Conservation (phyloP, 441 rosid genomes). For the Populus trichocarpa region DNA sequence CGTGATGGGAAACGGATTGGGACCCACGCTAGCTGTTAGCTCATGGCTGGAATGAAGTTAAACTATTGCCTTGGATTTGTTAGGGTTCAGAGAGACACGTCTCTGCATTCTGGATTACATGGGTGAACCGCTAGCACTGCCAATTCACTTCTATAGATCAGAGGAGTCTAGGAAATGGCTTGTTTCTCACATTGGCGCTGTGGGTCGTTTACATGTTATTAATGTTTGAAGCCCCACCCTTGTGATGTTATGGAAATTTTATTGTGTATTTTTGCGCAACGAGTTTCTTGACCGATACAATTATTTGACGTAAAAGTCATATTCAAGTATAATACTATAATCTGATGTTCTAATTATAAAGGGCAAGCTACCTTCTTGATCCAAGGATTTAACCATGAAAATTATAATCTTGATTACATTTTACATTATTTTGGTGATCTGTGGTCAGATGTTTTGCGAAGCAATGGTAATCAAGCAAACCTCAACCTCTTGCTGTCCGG, state of each 20-base stretch:
- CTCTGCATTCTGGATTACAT: not conserved
- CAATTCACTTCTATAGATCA: not conserved
- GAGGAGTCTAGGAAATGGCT: not conserved
- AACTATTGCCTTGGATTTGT: constrained; percentile 1
- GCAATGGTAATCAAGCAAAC: too few species aligned
- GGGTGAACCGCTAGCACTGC: not conserved
- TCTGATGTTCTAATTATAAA: too few species aligned
- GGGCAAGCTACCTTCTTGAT: too few species aligned
- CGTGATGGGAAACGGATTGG: constrained; percentile 17
- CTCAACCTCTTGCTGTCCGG: too few species aligned
- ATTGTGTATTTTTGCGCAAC: not conserved
- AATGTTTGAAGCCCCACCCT: not conserved
- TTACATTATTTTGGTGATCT: too few species aligned
- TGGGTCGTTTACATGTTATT: not conserved
- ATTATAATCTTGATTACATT: too few species aligned
- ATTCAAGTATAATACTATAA: not conserved
- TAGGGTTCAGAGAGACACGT: not conserved
- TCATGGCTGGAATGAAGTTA: not conserved
- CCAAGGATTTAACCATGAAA: too few species aligned
- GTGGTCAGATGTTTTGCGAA: too few species aligned
- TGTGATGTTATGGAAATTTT: not conserved
- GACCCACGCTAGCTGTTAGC: not conserved
- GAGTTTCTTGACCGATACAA: not conserved
- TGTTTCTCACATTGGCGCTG: not conserved
- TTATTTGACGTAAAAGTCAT: not conserved